Base-by-base conservation (phyloP, 1,284 basidiomycete species). In the Ustilago shanxiensis region DNA sequence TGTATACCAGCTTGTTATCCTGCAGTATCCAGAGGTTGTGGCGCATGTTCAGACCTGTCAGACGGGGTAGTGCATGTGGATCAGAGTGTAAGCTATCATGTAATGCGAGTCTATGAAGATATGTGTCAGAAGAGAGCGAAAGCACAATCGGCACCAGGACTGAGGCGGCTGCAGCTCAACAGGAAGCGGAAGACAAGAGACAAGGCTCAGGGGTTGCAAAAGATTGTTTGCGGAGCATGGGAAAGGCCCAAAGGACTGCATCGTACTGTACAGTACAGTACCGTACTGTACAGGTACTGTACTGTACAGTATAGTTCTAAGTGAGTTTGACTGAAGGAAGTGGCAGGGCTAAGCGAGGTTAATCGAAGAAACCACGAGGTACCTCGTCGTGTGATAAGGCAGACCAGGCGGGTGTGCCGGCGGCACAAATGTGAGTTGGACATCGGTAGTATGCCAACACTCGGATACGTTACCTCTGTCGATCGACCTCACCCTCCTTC, bases 401-500 rank as follows among this genome's bases (percentile, higher is more conserved):
- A 22, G 29, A 33, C 31, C 50, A 52, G 31, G 50, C 50, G 35
- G 18, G 31, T 37, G 33, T 54, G 52, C 52, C 52, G 52, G 52
- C 52, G 52, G 51, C 51, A 31, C 28, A 52, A 11, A 52, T 10
- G 18, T 20, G 24, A 26, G 24, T 22, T 10, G 13, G 24, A 49
- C 20, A 14, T 49, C 47, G 47, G 24, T 24, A 26, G n/a, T 29
- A 51, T 29, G 50, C 22, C 20, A 22, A 10, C 31, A 24, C 51
- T 11, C 28, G 51, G n/a, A 26, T 26, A 49, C 26, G 3, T 49
- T 24, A 1, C 47, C 22, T 14, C 47, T 24, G 6, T 6, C 22
- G 9, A 2, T 13, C 26, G 14, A 7, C 44, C n/a, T 47, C 20
- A 8, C 3, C 44, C 10, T 49, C 24, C 9, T 26, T 49, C 22